A percentile compares a stretch with the other conserved stretches of the same genome.
Evolutionary conservation across 1,284 basidiomycete genomes (phyloP).

Genomic region (Neonothopanus nambi): DNA sequence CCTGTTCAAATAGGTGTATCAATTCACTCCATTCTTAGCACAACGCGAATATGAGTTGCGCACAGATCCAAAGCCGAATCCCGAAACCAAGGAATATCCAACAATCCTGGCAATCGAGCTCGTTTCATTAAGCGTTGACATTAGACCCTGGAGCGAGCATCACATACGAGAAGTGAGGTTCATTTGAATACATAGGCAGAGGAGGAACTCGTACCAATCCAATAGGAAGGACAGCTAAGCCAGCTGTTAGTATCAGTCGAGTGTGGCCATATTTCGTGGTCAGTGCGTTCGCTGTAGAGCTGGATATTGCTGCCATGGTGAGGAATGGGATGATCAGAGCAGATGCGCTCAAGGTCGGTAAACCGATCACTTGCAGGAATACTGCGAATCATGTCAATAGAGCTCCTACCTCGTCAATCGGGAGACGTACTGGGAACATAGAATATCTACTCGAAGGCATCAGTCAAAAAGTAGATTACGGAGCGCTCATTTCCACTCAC

Average conservation of each 20-base stretch:
- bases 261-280: constrained; percentile 22
- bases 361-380: constrained; percentile 33
- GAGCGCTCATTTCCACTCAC: constrained; percentile 17
- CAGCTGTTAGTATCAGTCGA: constrained; percentile 21
- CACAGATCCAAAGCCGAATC: constrained; percentile 30
- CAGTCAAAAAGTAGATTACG: neutral
- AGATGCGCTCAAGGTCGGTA: constrained; percentile 28
- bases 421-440: constrained; percentile 32
- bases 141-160: constrained; percentile 12
- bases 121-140: constrained; percentile 29
- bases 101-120: constrained; percentile 30
- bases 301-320: constrained; percentile 27
- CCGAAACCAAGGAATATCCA: constrained; percentile 31
- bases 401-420: neutral
- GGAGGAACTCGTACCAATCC: constrained; percentile 18
- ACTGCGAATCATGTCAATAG: constrained; percentile 20
- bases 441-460: constrained; percentile 26
- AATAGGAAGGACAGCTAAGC: constrained; percentile 27
- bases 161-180: neutral
- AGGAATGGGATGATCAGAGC: constrained; percentile 34
- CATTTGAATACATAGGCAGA: neutral
- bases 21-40: neutral
- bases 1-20: constrained; percentile 21
- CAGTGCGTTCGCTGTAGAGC: constrained; percentile 24
- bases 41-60: constrained; percentile 4